Conservation (phyloP, 208 protist genomes). For the Blechomonas ayalai region DNA sequence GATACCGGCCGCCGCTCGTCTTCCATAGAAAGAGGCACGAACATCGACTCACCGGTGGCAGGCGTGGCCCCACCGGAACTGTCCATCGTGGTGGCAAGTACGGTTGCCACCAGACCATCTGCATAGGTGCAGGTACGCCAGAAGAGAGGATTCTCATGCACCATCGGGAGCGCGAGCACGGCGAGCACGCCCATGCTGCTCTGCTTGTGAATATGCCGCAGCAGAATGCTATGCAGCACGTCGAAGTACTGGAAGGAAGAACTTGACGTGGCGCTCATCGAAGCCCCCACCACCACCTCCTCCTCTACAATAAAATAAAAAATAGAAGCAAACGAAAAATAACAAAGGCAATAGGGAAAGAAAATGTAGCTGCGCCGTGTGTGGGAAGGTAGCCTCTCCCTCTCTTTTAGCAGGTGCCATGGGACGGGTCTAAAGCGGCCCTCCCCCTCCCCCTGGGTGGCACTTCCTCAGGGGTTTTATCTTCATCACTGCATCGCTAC, state of each 20-base stretch:
- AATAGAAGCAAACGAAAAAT: too few relatives aligned
- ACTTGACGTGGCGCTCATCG: neutral
- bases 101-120: constrained; percentile 36
- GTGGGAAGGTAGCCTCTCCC: too few relatives aligned
- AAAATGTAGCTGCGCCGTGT: too few relatives aligned
- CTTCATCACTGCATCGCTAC: too few relatives aligned
- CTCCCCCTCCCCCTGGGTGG: too few relatives aligned
- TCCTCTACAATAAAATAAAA: neutral
- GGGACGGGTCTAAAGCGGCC: too few relatives aligned
- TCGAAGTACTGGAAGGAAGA: constrained; percentile 32
- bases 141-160: constrained; percentile 41
- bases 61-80: too few relatives aligned
- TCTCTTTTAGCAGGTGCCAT: too few relatives aligned
- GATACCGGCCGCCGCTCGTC: constrained; percentile 1
- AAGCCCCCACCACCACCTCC: neutral
- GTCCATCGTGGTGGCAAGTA: constrained; percentile 24
- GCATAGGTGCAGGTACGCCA: constrained; percentile 72
- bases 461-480: too few relatives aligned
- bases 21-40: constrained; percentile 1
- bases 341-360: neutral
- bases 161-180: constrained; percentile 22
- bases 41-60: neutral
- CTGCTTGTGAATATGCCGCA: constrained; percentile 31
- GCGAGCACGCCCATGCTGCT: constrained; percentile 31
- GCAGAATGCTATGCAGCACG: constrained; percentile 50